Percentiles rank a stretch among this genome's conserved stretches.
These are phyloP conservation scores for Chlorella variabilis DNA, from an alignment of 163 green algal species.

Conservation along the genomic window DNA sequence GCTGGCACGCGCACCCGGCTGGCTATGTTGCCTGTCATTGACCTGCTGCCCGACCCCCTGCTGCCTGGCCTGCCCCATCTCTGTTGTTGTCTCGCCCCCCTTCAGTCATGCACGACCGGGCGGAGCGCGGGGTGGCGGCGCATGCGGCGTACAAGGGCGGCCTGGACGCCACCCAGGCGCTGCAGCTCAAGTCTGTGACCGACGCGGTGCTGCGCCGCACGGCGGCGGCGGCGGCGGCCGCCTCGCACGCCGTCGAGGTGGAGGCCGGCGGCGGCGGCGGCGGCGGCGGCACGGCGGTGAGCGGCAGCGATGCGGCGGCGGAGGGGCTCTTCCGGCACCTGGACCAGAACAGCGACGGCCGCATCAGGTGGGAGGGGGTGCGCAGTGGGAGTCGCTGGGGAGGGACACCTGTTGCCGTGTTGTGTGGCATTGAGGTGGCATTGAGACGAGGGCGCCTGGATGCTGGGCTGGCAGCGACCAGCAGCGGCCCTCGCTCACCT, in stretches of 20 bases:
- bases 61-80: neutral
- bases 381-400: no score
- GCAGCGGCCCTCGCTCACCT: neutral
- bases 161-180: slow-evolving; percentile 62
- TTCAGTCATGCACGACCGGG: slow-evolving; percentile 75
- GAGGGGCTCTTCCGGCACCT: slow-evolving; percentile 61
- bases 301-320: slow-evolving; percentile 10
- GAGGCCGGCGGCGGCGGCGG: no score
- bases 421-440: no score
- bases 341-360: slow-evolving; percentile 68
- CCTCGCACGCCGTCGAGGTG: neutral
- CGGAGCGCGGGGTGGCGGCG: slow-evolving; percentile 76
- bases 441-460: no score
- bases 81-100: no score
- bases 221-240: neutral
- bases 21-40: no score
- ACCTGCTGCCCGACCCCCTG: neutral
- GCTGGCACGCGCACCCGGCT: no score
- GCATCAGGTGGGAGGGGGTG: slow-evolving; percentile 51
- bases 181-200: slow-evolving; percentile 50
- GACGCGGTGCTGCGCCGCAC: slow-evolving; percentile 14
- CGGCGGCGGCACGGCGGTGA: neutral
- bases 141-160: slow-evolving; percentile 87
- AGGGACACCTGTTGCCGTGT: no score
- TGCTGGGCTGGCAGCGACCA: no score